phyloP scores from a whole-genome alignment of 2,329 filamentous ascomycete species.

The Xylariaceae sp. region DNA sequence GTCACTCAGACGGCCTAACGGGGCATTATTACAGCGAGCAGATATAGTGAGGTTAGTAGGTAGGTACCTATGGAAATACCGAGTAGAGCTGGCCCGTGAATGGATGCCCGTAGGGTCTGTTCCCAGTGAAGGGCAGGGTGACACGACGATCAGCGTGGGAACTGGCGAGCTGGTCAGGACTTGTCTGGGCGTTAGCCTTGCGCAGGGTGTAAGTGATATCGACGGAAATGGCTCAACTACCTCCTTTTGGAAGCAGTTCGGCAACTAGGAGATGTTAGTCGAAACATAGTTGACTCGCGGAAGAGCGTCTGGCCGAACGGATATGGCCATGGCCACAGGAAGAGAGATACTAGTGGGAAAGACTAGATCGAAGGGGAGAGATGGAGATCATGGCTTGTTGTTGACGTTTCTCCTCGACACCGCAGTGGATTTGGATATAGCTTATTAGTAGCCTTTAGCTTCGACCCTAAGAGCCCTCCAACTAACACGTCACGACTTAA shows the following conservation, averaged over 20 bases:
- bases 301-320: not conserved
- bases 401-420: not conserved
- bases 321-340: not conserved
- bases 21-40: too few relatives aligned
- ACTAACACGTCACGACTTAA: not conserved
- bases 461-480: not conserved
- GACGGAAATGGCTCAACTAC: not conserved
- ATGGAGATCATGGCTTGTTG: not conserved
- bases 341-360: not conserved
- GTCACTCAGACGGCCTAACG: not conserved
- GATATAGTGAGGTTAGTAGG: not conserved
- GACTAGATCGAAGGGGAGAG: not conserved
- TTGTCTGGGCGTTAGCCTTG: not conserved
- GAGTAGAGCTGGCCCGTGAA: not conserved
- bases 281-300: not conserved
- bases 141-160: not conserved
- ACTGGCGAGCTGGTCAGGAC: not conserved
- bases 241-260: not conserved
- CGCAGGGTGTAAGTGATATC: not conserved
- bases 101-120: not conserved
- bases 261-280: not conserved
- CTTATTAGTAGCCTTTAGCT: not conserved
- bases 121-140: not conserved
- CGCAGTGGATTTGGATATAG: not conserved
- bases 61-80: not conserved